These are phyloP conservation scores for Pythium phragmitis DNA, from an alignment of 352 stramenopile genomes.

Conservation along the genomic window DNA sequence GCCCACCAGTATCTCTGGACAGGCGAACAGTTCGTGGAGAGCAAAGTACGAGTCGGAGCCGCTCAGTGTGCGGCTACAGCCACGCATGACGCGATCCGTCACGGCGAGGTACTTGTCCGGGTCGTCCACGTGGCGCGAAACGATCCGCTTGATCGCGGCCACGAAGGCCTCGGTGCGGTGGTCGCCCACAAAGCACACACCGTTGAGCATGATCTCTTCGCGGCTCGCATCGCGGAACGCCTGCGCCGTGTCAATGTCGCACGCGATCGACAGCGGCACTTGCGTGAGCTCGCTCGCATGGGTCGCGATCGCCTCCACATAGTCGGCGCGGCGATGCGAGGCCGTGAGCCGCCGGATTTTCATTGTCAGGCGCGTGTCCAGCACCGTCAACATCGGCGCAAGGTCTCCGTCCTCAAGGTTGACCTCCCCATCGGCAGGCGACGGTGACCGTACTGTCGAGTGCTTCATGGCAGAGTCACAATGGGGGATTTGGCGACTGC, in stretches of 20 bases:
- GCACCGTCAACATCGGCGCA: slow-evolving; percentile 17
- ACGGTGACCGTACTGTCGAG: neutral
- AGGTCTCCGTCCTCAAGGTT: slow-evolving; percentile 1
- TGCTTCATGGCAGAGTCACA: slow-evolving; percentile 5
- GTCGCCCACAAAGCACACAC: slow-evolving; percentile 71
- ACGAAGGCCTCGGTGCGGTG: slow-evolving; percentile 74
- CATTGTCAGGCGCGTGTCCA: slow-evolving; percentile 42
- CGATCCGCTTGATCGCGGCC: slow-evolving; percentile 73
- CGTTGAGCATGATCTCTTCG: slow-evolving; percentile 72
- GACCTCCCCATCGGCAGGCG: slow-evolving; percentile 1
- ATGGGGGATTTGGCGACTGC: neutral
- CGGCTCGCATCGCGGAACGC: slow-evolving; percentile 67
- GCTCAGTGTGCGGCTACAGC: slow-evolving; percentile 73
- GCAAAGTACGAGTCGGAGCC: slow-evolving; percentile 78
- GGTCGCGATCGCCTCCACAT: slow-evolving; percentile 40
- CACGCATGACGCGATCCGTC: slow-evolving; percentile 65
- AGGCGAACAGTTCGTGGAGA: slow-evolving; percentile 62
- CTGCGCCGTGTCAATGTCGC: slow-evolving; percentile 67
- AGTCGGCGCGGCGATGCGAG: slow-evolving; percentile 51
- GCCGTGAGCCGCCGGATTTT: slow-evolving; percentile 40
- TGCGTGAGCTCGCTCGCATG: slow-evolving; percentile 34
- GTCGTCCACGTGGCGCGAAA: slow-evolving; percentile 42
- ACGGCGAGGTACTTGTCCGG: slow-evolving; percentile 45
- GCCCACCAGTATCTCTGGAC: slow-evolving; percentile 52
- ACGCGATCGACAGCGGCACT: slow-evolving; percentile 54